Conservation (phyloP, 805 yeast genomes). For the Metschnikowia drakensbergensis region DNA sequence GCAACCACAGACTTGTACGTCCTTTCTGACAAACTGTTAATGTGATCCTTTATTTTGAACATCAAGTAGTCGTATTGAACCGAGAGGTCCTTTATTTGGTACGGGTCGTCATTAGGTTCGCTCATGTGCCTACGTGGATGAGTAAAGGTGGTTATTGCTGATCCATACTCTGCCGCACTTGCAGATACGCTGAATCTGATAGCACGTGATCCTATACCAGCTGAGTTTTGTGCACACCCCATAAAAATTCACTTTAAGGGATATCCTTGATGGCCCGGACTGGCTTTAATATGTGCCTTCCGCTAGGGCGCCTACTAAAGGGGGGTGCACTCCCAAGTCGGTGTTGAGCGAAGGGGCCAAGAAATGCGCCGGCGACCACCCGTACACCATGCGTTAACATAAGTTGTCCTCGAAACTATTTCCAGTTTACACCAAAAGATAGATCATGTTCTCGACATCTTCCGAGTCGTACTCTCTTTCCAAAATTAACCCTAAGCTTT, state of each 20-base stretch:
- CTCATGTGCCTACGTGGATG: neutral
- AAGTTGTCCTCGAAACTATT: slow-evolving; percentile 2
- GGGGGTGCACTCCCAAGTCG: neutral
- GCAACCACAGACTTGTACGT: slow-evolving; percentile 28
- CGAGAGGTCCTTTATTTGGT: slow-evolving; percentile 56
- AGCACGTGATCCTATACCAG: neutral
- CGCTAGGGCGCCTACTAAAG: too few species aligned
- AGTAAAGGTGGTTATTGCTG: neutral
- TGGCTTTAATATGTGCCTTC: too few species aligned
- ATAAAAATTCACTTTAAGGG: neutral
- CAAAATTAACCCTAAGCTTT: slow-evolving; percentile 44
- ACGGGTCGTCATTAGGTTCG: slow-evolving; percentile 47
- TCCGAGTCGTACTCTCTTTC: slow-evolving; percentile 34
- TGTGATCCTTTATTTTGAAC: slow-evolving; percentile 56
- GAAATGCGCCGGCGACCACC: slow-evolving; percentile 1
- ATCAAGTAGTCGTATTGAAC: slow-evolving; percentile 62
- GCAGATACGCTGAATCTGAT: neutral
- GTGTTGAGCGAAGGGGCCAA: neutral
- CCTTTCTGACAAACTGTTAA: slow-evolving; percentile 44
- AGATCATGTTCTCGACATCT: slow-evolving; percentile 13
- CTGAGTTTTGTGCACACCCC: neutral
- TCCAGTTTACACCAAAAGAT: neutral
- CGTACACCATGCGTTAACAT: slow-evolving; percentile 7
- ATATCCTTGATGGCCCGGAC: too few species aligned
- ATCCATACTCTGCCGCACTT: neutral